Conservation (phyloP, 1,139 yeast genomes). For the Scheffersomyces insectosa region DNA sequence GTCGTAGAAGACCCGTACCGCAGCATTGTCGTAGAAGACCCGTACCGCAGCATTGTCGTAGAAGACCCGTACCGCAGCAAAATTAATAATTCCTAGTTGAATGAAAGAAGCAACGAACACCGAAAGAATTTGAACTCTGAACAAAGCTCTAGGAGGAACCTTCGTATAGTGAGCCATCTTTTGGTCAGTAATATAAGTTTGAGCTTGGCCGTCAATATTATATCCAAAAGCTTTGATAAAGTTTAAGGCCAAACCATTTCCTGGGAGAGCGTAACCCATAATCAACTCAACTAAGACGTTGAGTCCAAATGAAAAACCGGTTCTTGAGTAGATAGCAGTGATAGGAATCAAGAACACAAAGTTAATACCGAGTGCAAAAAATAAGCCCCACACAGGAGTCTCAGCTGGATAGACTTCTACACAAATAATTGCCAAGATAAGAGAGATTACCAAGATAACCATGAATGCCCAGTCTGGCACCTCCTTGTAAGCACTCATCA, state of each 20-base stretch:
- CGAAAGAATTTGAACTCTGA: constrained; percentile 57
- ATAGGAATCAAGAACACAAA: constrained; percentile 37
- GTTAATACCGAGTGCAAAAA: constrained; percentile 35
- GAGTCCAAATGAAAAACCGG: constrained; percentile 39
- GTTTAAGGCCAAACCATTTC: constrained; percentile 39
- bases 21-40: too few species aligned
- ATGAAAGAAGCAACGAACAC: constrained; percentile 45
- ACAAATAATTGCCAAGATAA: constrained; percentile 26
- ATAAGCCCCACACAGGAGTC: constrained; percentile 19
- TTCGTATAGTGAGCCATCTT: constrained; percentile 63
- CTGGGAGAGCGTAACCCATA: constrained; percentile 42
- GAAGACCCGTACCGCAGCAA: too few species aligned
- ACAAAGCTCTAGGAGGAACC: constrained; percentile 61
- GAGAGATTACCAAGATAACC: constrained; percentile 24
- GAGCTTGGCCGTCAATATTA: constrained; percentile 58
- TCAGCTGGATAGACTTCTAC: constrained; percentile 11
- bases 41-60: too few species aligned
- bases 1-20: too few species aligned
- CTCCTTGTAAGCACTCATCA: constrained; percentile 22
- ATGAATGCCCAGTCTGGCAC: constrained; percentile 25
- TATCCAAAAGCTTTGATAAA: constrained; percentile 40
- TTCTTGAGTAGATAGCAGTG: constrained; percentile 37
- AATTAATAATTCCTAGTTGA: constrained; percentile 51
- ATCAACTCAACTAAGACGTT: constrained; percentile 42
- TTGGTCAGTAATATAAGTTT: constrained; percentile 50